Conservation (phyloP, 2,329 filamentous ascomycete species). For the Aspergillus intermedius region DNA sequence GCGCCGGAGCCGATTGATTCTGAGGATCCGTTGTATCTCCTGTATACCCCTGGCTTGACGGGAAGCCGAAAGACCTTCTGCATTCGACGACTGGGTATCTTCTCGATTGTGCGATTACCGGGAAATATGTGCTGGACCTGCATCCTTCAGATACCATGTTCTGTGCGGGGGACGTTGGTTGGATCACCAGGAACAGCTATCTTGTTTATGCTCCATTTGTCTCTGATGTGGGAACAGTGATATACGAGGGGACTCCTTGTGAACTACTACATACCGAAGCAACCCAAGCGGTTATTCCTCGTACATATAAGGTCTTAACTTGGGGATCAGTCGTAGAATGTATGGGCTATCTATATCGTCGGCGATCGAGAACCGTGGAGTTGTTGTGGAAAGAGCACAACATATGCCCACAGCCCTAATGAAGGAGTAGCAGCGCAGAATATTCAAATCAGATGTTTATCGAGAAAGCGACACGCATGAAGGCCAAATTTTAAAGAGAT, state of each 20-base stretch:
- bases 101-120: conserved; percentile 76
- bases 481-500: no score
- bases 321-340: no score
- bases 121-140: conserved; percentile 96
- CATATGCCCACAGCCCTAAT: no score
- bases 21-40: conserved; percentile 91
- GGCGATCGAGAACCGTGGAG: no score
- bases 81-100: conserved; percentile 90
- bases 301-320: no score
- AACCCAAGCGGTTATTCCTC: no score
- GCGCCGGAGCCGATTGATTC: conserved; percentile 76
- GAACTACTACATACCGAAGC: no score
- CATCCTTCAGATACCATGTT: conserved; percentile 86
- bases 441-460: no score
- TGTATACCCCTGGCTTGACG: conserved; percentile 93
- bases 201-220: conserved; percentile 89
- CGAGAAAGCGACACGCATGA: no score
- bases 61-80: conserved; percentile 98
- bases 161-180: conserved; percentile 91
- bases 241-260: conserved; percentile 86
- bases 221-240: conserved; percentile 81
- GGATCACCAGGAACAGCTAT: conserved; percentile 96
- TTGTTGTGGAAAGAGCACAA: no score
- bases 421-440: no score
- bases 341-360: no score